These are phyloP conservation scores for Oxytropis ochrocephala DNA, from an alignment of 306 rosid genomes.

Conservation along the genomic window DNA sequence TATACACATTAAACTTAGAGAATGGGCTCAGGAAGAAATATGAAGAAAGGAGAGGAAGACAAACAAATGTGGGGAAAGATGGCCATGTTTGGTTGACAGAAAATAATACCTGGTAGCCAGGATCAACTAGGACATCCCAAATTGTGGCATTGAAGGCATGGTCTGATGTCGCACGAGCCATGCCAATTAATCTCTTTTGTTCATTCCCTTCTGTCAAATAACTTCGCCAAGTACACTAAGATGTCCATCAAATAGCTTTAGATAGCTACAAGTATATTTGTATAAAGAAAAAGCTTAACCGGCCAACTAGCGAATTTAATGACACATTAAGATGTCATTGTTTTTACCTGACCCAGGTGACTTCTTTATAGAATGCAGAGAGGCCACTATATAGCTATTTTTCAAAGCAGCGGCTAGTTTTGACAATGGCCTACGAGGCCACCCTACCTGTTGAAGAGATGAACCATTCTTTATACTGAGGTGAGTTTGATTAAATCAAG, in stretches of 20 bases:
- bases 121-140: constrained; percentile 98
- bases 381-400: constrained; percentile 90
- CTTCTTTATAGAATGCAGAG: constrained; percentile 66
- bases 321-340: constrained; percentile 22
- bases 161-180: constrained; percentile 99
- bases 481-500: background rate
- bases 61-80: too few relatives aligned
- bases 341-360: constrained; percentile 76
- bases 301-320: constrained; percentile 7
- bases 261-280: constrained; percentile 30
- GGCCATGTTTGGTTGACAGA: constrained; percentile 1
- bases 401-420: constrained; percentile 83
- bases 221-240: constrained; percentile 98
- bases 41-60: too few relatives aligned
- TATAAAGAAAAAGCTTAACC: constrained; percentile 20
- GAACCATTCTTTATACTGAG: constrained; percentile 7
- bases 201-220: constrained; percentile 88
- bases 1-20: too few relatives aligned
- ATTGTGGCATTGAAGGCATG: constrained; percentile 98
- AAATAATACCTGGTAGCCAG: constrained; percentile 72
- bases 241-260: constrained; percentile 66
- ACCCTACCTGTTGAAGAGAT: constrained; percentile 62
- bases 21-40: too few relatives aligned
- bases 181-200: constrained; percentile 76
- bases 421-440: constrained; percentile 88